Evolutionary conservation across 2,329 filamentous ascomycete species (phyloP).

Genomic region (Aspergillus floridensis): DNA sequence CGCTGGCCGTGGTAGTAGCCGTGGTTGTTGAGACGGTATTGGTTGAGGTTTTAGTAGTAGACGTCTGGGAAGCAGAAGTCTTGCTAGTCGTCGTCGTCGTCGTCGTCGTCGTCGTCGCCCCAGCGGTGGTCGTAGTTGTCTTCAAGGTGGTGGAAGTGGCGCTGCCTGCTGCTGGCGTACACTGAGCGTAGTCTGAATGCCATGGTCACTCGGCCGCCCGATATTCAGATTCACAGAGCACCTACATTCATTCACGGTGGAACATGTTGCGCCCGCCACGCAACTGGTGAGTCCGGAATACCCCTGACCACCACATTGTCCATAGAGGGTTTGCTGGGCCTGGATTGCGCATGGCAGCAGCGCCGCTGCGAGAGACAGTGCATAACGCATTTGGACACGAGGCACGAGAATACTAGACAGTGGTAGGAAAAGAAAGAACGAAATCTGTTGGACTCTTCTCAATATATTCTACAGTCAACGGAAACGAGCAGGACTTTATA

Average conservation of each 20-base stretch:
- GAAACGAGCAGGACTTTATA: background rate
- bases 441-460: background rate
- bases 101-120: background rate
- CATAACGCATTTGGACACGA: background rate
- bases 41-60: background rate
- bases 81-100: background rate
- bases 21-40: constrained; percentile 5
- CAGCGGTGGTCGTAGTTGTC: background rate
- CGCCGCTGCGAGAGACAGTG: background rate
- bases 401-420: no score
- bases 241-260: background rate
- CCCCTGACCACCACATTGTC: constrained; percentile 1
- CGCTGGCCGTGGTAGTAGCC: constrained; percentile 16
- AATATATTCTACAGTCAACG: no score
- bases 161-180: background rate
- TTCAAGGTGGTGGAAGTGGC: background rate
- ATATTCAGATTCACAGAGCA: background rate
- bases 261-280: background rate
- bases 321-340: background rate
- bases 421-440: background rate
- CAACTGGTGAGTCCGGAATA: background rate
- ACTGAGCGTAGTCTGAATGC: background rate
- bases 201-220: background rate
- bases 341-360: background rate
- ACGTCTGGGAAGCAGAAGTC: background rate